These are phyloP conservation scores for Metschnikowia arizonensis DNA, from an alignment of 805 yeast species.

Conservation along the genomic window DNA sequence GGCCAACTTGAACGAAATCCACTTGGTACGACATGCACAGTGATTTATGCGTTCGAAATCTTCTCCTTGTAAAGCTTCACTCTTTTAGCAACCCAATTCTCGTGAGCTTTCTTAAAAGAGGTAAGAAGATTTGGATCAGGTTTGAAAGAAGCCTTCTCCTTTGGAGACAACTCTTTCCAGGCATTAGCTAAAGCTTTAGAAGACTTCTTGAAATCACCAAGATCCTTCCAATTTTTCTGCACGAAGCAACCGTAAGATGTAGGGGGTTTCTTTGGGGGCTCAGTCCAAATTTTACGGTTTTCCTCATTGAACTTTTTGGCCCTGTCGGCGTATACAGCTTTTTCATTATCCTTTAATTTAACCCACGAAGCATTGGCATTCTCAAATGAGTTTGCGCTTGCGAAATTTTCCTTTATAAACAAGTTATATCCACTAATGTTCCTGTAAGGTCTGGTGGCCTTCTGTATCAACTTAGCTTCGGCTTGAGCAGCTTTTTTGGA, in stretches of 20 bases:
- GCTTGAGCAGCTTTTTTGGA: constrained; percentile 11
- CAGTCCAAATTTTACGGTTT: constrained; percentile 22
- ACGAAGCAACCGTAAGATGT: constrained; percentile 29
- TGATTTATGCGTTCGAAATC: not conserved
- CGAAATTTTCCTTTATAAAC: constrained; percentile 23
- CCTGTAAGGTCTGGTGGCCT: constrained; percentile 26
- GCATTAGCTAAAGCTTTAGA: constrained; percentile 24
- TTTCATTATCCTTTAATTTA: constrained; percentile 26
- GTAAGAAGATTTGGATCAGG: constrained; percentile 19
- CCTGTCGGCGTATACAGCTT: constrained; percentile 21
- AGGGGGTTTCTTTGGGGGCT: constrained; percentile 34
- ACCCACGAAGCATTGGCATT: constrained; percentile 25
- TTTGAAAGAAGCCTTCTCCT: constrained; percentile 27
- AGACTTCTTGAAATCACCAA: constrained; percentile 21
- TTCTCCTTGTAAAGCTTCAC: constrained; percentile 18
- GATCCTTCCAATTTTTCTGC: constrained; percentile 26
- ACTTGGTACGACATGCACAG: not conserved
- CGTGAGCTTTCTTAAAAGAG: constrained; percentile 20
- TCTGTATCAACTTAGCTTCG: constrained; percentile 10
- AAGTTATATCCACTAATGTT: constrained; percentile 22
- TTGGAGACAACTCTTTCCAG: constrained; percentile 30
- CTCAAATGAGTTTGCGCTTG: constrained; percentile 14
- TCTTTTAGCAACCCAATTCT: constrained; percentile 32
- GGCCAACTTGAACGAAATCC: not conserved
- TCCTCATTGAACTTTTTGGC: constrained; percentile 31